Evolutionary conservation across 306 rosid species (phyloP), one percentile per base, ranked within the genome.

Genomic region (Vigna trinervia): DNA sequence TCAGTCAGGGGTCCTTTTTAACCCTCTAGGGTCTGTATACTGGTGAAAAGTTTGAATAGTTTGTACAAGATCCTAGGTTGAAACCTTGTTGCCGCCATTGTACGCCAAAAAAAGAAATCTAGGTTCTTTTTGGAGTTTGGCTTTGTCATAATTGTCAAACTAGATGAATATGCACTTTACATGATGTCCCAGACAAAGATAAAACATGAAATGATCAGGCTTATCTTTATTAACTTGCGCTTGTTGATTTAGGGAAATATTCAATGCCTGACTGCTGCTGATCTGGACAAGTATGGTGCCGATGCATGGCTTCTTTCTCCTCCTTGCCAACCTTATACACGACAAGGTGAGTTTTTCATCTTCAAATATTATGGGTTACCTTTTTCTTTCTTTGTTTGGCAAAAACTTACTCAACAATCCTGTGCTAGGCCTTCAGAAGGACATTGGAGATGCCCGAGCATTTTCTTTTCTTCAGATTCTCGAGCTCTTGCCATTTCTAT

Each of bases 301-400:
- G 86, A 88, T 15, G 97, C 87, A 15, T 92, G 99, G 97, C 97
- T 95, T 82, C 96, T 92, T 80, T 95, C 99, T 70, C 97, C 97
- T 82, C 99, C 99, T 45, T 95, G 99, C 85, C 99, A 95, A 84
- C 99, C 99, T 23, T 92, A 95, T 84, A 92, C 99, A 8, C 84
- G 99, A 84, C 99, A 95, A 87, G 97, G 99, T 89, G 77, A 77
- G 10, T 34, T 32, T 79, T 60, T 56, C 43, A 64, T 80, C 43
- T 69, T 80, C 58, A 68, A 41, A 6, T 83, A 39, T 20, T 60
- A 30, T n/a, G 45, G 72, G 23, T 70, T 22, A 51, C 4, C 65
- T 28, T 81, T 68, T 45, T 1, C 4, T 4, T n/a, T 36, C 15
- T 74, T 74, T 59, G 17, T 61, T 56, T 80, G 61, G 74, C n/a